Conservation (phyloP, 306 rosid species). For the Quercus variabilis region DNA sequence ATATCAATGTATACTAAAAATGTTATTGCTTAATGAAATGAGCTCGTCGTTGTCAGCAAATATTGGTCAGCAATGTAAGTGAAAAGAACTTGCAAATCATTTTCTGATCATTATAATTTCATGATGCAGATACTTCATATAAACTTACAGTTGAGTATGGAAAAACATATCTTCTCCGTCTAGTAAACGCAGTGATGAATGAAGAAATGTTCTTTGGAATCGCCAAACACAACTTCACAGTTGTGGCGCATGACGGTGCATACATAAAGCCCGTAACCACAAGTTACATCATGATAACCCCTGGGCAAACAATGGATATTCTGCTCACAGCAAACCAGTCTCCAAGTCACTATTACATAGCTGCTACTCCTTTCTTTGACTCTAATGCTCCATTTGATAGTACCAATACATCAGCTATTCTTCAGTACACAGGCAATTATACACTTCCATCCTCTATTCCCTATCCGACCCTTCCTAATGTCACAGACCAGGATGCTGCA, state of each 20-base stretch:
- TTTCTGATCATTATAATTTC: no score
- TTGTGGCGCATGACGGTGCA: conserved; percentile 32
- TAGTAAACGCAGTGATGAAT: conserved; percentile 37
- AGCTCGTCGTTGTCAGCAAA: no score
- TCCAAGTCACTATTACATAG: conserved; percentile 24
- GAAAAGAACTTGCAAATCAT: no score
- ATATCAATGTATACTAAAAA: no score
- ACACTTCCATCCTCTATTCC: conserved; percentile 10
- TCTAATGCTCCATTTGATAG: neutral
- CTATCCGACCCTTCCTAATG: conserved; percentile 19
- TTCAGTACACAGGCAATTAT: conserved; percentile 23
- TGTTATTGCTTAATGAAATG: no score
- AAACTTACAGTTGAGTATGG: conserved; percentile 18
- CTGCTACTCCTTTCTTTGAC: conserved; percentile 28
- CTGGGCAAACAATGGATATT: conserved; percentile 52
- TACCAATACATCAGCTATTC: conserved; percentile 24
- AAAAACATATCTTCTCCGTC: conserved; percentile 31
- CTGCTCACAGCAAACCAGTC: conserved; percentile 32
- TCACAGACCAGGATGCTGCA: conserved; percentile 9
- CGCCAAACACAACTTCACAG: conserved; percentile 35
- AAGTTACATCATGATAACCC: conserved; percentile 33
- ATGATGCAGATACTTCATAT: conserved; percentile 30
- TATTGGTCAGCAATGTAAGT: no score
- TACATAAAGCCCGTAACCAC: conserved; percentile 36
- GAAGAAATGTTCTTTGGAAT: conserved; percentile 35